Base-by-base conservation (phyloP, 129 eudicot species). In the Chrysanthemum seticuspe region DNA sequence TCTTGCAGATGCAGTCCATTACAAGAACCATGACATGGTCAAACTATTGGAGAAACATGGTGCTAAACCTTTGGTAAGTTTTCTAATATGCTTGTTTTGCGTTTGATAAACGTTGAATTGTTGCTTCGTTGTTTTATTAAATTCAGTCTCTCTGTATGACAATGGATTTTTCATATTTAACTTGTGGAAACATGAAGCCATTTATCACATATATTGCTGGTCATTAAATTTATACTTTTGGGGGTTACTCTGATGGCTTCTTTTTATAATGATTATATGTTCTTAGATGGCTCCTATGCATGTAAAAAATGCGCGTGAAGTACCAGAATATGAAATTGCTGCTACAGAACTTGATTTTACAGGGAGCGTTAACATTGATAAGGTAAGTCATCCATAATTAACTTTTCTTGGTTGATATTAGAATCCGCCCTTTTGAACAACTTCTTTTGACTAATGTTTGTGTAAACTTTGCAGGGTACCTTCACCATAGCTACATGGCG, bases 1-100 rank as follows among this genome's bases (percentile, higher is more conserved):
- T 63, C 96, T 94, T 77, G 97, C 96, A 83, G 99, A 94, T 86
- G 93, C 99, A 70, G 78, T 86, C 62, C 96, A 90, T 80, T 94
- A 94, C 81, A 86, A 90, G 70, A 90, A 90, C 63, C 91, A 90
- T 68, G 86, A 83, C 53, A 87, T 90, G 83, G 79, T 88, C 70
- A 94, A 88, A 56, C 89, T 88, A 53, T 72, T 94, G 89, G 99
- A 94, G 89, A 85, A 83, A 68, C 93, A 86, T 74, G 99, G 97
- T 70, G 99, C 99, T 34, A 86, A 87, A 64, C 92, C 83, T 57
- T 72, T 81, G 58, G 99, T 94, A 85, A 71, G 83, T 64, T 23
- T 23, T 23, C 1, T 23, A 23, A 23, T 23, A 0, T 65, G 58
- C 62, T 68, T 71, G 21, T 63, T 15, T 10, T 49, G 36, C 48